phyloP scores from a whole-genome alignment of 768 basidiomycete genomes.

The Suillus lakei region DNA sequence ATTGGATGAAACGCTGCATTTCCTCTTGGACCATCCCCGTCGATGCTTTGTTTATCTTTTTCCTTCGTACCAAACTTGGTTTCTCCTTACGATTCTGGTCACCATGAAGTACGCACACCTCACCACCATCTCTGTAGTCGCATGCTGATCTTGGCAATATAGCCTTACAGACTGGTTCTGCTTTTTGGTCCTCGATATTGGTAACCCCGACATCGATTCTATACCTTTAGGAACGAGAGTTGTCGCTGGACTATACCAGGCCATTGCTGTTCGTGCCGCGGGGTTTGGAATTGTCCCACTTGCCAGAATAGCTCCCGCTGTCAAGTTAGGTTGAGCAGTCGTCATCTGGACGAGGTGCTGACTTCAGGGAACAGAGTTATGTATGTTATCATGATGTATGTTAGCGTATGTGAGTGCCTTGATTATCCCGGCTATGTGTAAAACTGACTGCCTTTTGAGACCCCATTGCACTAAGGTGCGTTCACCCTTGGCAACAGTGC shows the following conservation, averaged over 20 bases:
- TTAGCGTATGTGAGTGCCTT: conserved; percentile 70
- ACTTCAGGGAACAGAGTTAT: conserved; percentile 59
- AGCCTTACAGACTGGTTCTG: conserved; percentile 88
- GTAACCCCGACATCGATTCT: conserved; percentile 65
- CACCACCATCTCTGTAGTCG: background rate
- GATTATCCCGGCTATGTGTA: background rate
- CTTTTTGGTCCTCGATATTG: conserved; percentile 89
- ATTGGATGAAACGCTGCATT: conserved; percentile 79
- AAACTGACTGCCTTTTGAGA: conserved; percentile 43
- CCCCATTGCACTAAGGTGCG: conserved; percentile 81
- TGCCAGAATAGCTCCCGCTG: conserved; percentile 80
- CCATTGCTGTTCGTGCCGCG: conserved; percentile 80
- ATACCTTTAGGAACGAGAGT: conserved; percentile 77
- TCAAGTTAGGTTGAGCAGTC: conserved; percentile 63
- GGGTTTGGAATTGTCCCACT: conserved; percentile 84
- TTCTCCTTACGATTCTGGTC: conserved; percentile 73
- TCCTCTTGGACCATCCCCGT: conserved; percentile 93
- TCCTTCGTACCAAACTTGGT: conserved; percentile 94
- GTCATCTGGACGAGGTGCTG: conserved; percentile 2
- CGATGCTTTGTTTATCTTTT: conserved; percentile 92
- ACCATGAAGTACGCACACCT: conserved; percentile 63
- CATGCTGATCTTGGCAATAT: background rate
- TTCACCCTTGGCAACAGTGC: background rate
- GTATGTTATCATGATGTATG: conserved; percentile 94
- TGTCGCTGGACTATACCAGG: conserved; percentile 78